Evolutionary conservation across 371 early-diverging fungal species (phyloP), one percentile per base, ranked within the genome.

Genomic region (Smittium culicis): DNA sequence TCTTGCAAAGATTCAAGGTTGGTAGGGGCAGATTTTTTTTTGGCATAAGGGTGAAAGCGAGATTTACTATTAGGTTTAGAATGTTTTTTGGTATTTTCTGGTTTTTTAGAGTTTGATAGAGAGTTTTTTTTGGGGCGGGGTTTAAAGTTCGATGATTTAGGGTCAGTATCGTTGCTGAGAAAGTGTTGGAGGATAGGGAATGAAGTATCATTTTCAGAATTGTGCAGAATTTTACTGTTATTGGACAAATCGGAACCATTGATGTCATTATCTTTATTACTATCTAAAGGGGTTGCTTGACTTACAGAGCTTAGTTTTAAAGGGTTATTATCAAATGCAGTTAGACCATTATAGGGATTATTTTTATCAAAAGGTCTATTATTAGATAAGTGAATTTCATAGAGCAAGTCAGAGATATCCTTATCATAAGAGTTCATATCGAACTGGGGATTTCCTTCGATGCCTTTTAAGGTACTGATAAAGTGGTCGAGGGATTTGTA

Each of bases 401-500:
- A 16, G 3, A 57, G 27, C 25, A 57, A 27, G 14, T 16, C n/a
- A n/a, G 57, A 57, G 25, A 57, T 57, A 27, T 57, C 27, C 27
- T 57, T 57, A 25, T 57, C 27, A n/a, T 57, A 14, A 27, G 57
- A 27, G 5, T 57, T 57, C 25, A 57, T 3, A 5, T 57, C 57
- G 57, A 57, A n/a, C 27, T 14, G 57, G 27, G 14, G 3, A n/a
- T 11, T 25, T 20, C 27, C 27, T 57, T 57, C 29, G 5, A 62
- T 25, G 14, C 35, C 25, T 25, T 62, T 24, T 35, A 62, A 29
- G 3, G 66, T 24, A 5, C 60, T 29, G 55, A 58, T 77, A 66
- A 76, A 76, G 56, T 57, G 61, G 56, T 69, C 56, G 28, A 76
- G 34, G 27, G 72, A 77, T 17, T 68, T 67, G 1, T 67, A 58